Base-by-base conservation (phyloP, 768 basidiomycete species). In the Cystobasidium tubakii region DNA sequence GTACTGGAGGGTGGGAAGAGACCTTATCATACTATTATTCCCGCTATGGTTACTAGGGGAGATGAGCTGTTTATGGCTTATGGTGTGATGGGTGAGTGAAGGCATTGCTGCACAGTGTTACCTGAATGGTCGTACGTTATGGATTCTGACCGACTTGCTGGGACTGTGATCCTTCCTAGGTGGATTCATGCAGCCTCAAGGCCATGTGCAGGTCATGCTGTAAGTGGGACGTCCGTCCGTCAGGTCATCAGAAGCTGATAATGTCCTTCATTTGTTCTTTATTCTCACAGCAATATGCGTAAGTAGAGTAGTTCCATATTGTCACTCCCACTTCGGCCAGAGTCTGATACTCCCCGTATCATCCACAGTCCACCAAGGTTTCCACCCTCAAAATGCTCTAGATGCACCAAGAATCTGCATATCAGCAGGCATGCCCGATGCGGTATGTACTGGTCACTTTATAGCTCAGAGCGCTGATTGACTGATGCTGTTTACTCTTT, bases 371-470 rank as follows among this genome's bases (percentile, higher is more conserved):
- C 85, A 97, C 31, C 86, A 92, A 57, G 94, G 94, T 1, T 91
- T 87, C 81, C 89, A 88, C 1, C 85, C 88, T 0, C 96, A 99
- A 82, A 87, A 90, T 1, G 90, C 93, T 17, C 86, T 99, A 43
- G 95, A 97, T 81, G 89, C 92, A 0, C 95, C 94, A 10, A 87
- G 95, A 17, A 96, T 98, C 83, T 98, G 94, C 80, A 97, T 98
- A 73, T 93, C 92, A 17, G 86, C 91, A 21, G 90, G 89, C 29
- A 85, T 85, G 71, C 89, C 90, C 0, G 87, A 89, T 23, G 34
- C n/a, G 1, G 69, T 50, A 29, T n/a, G 19, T 50, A 21, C 29
- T 21, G 31, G 1, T 34, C 7, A 27, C 25, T 13, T 27, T 62
- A n/a, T n/a, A n/a, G n/a, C n/a, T n/a, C n/a, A n/a, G n/a, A n/a